Evolutionary conservation across 805 yeast species (phyloP), one percentile per base, ranked within the genome.

Genomic region (Lipomyces spencermartinsiae): DNA sequence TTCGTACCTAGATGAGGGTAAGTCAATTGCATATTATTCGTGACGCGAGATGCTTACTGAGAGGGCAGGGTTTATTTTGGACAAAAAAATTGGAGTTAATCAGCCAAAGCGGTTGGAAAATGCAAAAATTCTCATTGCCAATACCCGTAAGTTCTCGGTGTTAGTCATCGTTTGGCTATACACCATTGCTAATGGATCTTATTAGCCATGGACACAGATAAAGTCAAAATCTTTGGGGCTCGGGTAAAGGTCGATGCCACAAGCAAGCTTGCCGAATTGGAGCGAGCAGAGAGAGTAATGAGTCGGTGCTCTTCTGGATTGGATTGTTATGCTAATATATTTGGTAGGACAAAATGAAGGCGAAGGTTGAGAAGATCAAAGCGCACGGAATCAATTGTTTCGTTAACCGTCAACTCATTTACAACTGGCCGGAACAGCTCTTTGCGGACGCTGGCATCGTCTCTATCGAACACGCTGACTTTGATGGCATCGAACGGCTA

Each of bases 401-500:
- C 78, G 93, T 95, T 74, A 95, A 95, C 83, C 88, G 99, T 77
- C 99, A 95, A 81, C 86, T 95, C 76, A 95, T 95, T 76, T 95
- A 95, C 81, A 98, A 95, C 82, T 95, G 94, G 86, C 99, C 99
- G 33, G 99, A 95, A 81, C 97, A 92, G 80, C 84, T 95, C 73
- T 91, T 95, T 76, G 85, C 97, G 5, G 99, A 94, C 74, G 80
- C 92, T 56, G 87, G 88, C 64, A 91, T 95, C 75, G 93, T 92
- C 79, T 88, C 97, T 29, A 92, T 95, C 71, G 99, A 95, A 80
- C 99, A 95, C 78, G 98, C 99, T 16, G 99, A 95, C 80, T 95
- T 95, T 75, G 98, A 92, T 76, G 99, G 98, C 76, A 92, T 95
- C 64, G 99, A 95, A 83, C 88, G 98, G 78, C 85, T 95, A 73